Evolutionary conservation across 768 basidiomycete species (phyloP).

Genomic region (Mycena belliarum): DNA sequence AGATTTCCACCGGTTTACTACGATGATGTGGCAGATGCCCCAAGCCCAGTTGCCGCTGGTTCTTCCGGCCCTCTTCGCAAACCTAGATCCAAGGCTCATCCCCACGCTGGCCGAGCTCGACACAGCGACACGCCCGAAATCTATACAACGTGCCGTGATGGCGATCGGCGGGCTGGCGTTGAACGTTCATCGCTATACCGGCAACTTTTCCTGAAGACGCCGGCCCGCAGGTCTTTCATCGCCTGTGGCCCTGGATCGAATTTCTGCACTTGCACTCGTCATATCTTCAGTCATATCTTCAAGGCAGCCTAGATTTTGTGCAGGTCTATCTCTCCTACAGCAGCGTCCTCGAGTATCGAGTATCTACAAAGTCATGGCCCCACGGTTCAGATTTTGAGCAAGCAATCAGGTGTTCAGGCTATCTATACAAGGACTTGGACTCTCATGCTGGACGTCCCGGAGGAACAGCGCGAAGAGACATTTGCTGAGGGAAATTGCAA

Average conservation of each 20-base stretch:
- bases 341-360: background rate
- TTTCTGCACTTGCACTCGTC: background rate
- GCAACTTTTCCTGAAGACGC: background rate
- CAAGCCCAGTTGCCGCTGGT: background rate
- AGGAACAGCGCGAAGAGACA: background rate
- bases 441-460: background rate
- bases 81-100: background rate
- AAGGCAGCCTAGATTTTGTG: background rate
- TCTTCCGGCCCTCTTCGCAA: background rate
- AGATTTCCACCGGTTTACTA: background rate
- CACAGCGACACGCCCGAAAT: background rate
- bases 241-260: background rate
- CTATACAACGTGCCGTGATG: background rate
- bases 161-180: background rate
- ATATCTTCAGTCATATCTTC: background rate
- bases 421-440: background rate
- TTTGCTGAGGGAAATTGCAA: too few species aligned
- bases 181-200: too few species aligned
- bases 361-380: background rate
- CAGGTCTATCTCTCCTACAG: background rate
- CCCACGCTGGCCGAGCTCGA: background rate
- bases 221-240: background rate
- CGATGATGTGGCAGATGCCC: background rate
- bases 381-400: background rate
- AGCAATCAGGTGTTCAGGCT: background rate